Conservation (phyloP, 1,139 yeast genomes). For the Candida frijolesensis region DNA sequence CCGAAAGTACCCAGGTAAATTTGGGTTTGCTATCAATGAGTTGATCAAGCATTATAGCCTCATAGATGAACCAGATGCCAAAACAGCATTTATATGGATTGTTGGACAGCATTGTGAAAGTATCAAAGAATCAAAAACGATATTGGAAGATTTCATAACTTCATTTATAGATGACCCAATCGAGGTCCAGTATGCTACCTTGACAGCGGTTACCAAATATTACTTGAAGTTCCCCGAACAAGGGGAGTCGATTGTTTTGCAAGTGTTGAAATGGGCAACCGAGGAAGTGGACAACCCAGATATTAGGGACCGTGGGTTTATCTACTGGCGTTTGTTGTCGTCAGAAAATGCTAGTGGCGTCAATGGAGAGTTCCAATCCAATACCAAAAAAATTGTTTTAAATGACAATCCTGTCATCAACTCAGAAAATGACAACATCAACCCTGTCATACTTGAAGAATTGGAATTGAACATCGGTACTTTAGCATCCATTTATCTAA, state of each 20-base stretch:
- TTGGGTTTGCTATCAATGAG: conserved; percentile 40
- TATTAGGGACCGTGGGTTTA: conserved; percentile 78
- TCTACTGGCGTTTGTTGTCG: conserved; percentile 82
- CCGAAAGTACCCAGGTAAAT: conserved; percentile 66
- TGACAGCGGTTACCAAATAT: conserved; percentile 75
- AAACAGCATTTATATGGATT: conserved; percentile 81
- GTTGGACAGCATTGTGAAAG: conserved; percentile 68
- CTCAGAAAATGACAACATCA: conserved; percentile 70
- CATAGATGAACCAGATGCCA: conserved; percentile 78
- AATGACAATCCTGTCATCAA: conserved; percentile 65
- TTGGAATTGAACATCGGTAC: conserved; percentile 81
- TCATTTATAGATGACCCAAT: conserved; percentile 61
- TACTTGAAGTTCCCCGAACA: conserved; percentile 59
- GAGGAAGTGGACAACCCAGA: conserved; percentile 80
- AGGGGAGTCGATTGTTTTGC: conserved; percentile 61
- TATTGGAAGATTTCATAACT: conserved; percentile 48
- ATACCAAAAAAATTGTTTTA: conserved; percentile 58
- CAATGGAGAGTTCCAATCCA: conserved; percentile 36
- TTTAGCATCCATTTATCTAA: conserved; percentile 79
- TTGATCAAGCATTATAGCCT: conserved; percentile 47
- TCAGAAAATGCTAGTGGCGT: conserved; percentile 33
- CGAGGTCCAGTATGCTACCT: conserved; percentile 72
- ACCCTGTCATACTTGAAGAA: conserved; percentile 73
- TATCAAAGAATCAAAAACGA: conserved; percentile 48
- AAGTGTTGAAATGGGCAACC: conserved; percentile 68